Evolutionary conservation across 768 basidiomycete genomes (phyloP).

Genomic region (Boletus subcaerulescens): DNA sequence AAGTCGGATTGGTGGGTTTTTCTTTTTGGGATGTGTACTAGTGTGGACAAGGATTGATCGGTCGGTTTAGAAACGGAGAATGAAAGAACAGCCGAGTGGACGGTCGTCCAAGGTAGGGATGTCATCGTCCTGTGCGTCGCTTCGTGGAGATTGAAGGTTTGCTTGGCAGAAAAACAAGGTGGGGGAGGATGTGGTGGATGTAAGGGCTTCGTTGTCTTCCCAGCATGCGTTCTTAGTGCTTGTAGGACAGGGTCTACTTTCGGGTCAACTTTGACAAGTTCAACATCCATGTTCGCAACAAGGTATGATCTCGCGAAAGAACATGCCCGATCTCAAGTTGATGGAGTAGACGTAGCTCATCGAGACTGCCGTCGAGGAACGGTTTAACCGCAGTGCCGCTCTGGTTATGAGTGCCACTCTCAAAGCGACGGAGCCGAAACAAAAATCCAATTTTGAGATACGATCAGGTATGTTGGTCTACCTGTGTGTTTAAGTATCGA

Average conservation of each 20-base stretch:
- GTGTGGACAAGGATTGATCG: conserved; percentile 13
- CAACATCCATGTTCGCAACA: conserved; percentile 82
- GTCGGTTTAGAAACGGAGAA: conserved; percentile 58
- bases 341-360: conserved; percentile 56
- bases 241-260: conserved; percentile 70
- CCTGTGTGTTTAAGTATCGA: neutral
- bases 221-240: neutral
- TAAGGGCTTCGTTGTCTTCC: conserved; percentile 35
- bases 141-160: conserved; percentile 20
- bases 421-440: conserved; percentile 64
- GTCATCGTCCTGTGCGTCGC: neutral
- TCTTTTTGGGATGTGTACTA: neutral
- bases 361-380: conserved; percentile 68
- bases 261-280: conserved; percentile 89
- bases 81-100: conserved; percentile 42
- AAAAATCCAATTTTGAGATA: conserved; percentile 56
- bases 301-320: conserved; percentile 43
- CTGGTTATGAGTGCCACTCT: conserved; percentile 69
- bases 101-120: conserved; percentile 52
- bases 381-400: conserved; percentile 76
- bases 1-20: conserved; percentile 63
- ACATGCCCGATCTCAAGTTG: conserved; percentile 2
- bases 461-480: conserved; percentile 51
- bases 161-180: conserved; percentile 43
- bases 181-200: conserved; percentile 61